phyloP scores from a whole-genome alignment of 768 basidiomycete species.

The Leucosporidium creatinivorum region DNA sequence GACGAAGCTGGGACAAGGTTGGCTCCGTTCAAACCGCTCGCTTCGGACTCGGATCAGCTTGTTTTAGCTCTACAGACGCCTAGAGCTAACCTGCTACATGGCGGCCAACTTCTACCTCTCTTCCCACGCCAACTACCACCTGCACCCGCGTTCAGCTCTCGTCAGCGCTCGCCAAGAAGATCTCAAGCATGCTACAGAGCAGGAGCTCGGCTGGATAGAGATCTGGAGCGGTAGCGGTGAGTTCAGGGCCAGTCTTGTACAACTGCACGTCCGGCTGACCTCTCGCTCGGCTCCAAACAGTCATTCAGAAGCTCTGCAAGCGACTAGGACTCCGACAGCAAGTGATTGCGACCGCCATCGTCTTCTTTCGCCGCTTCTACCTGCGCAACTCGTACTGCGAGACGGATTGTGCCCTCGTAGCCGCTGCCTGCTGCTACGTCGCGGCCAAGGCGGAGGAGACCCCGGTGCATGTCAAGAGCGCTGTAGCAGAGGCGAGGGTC shows the following conservation, averaged over 20 bases:
- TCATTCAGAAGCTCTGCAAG: conserved; percentile 79
- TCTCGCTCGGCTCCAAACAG: conserved; percentile 43
- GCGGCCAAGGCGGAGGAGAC: conserved; percentile 97
- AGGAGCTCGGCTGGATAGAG: conserved; percentile 71
- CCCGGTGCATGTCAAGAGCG: conserved; percentile 86
- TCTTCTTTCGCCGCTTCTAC: conserved; percentile 96
- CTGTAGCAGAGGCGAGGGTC: conserved; percentile 70
- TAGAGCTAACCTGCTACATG: conserved; percentile 46
- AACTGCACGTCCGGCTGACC: background rate
- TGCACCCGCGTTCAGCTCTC: conserved; percentile 71
- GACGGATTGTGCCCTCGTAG: conserved; percentile 87
- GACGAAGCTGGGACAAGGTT: too few species aligned
- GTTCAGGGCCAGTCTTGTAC: background rate
- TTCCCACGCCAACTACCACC: conserved; percentile 88
- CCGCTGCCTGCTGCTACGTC: conserved; percentile 88
- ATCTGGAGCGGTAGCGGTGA: conserved; percentile 83
- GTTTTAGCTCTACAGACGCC: too few species aligned
- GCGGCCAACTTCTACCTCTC: conserved; percentile 88
- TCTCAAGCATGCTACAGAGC: conserved; percentile 65
- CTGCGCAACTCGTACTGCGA: conserved; percentile 87
- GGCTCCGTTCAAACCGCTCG: too few species aligned
- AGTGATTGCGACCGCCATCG: conserved; percentile 85
- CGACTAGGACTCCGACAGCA: conserved; percentile 75
- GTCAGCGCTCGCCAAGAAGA: conserved; percentile 69
- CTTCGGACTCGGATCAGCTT: too few species aligned